Base-by-base conservation (phyloP, 2,329 filamentous ascomycete genomes). In the Neopestalotiopsis clavispora region DNA sequence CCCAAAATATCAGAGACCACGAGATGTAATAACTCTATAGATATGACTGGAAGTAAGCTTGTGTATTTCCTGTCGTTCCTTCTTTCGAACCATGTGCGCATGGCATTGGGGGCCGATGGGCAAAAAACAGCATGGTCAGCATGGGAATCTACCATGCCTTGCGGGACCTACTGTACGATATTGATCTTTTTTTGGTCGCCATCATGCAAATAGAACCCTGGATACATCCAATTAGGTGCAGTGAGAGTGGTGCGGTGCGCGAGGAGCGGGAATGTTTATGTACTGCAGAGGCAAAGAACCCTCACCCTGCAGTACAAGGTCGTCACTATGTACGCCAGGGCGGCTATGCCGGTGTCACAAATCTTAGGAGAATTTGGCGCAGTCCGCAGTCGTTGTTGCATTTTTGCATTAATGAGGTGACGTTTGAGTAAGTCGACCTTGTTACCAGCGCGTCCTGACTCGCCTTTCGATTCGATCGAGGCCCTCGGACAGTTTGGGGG, bases 301-400 rank as follows among this genome's bases (percentile, higher is more conserved):
- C 34, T 38, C 34, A 38, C 34, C 34, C 57, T 28, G 57, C 57
- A 59, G 57, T 30, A 6, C 2, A 5, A 23, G 56, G 28, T 42
- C 32, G 34, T 64, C 30, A 38, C 14, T 30, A n/a, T 40, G 30
- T 28, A 30, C 30, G 20, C 38, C 60, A 20, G 38, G 40, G 62
- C 62, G 62, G 62, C 62, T 65, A 28, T 32, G 62, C 62, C 38
- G 62, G 42, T 65, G 17, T 65, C 62, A 63, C n/a, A 17, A 52
- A 23, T 52, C 9, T 49, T 14, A 58, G 14, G 23, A 59, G 14
- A 30, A 28, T 30, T 59, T 34, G 23, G 23, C 23, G 23, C 23
- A 23, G 23, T 12, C 56, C 23, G 57, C 23, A 34, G 12, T 14
- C 20, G 13, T 14, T 34, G 57, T 34, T 23, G 20, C 10, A n/a